Percentiles rank a stretch among this genome's conserved stretches.
These are phyloP conservation scores for Plasmodium relictum DNA, from an alignment of 169 alveolate genomes.

Conservation along the genomic window DNA sequence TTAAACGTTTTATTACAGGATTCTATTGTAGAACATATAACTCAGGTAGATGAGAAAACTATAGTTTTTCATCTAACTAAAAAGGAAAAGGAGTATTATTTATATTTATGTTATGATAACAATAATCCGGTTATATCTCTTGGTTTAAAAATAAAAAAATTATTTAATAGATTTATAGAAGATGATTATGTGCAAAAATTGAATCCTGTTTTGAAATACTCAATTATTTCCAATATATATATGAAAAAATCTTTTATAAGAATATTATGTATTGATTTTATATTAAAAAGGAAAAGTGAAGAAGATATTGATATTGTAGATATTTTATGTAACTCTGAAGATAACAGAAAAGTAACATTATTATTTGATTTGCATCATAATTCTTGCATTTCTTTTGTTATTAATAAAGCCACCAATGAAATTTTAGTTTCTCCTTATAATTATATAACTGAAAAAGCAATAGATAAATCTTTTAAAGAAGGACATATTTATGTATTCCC, in stretches of 20 bases:
- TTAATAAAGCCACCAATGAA: slow-evolving; percentile 69
- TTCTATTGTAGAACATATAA: slow-evolving; percentile 67
- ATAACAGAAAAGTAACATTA: slow-evolving; percentile 62
- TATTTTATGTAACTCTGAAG: slow-evolving; percentile 15
- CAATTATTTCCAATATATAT: slow-evolving; percentile 58
- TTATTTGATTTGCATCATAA: slow-evolving; percentile 68
- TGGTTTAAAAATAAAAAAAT: slow-evolving; percentile 66
- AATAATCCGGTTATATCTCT: slow-evolving; percentile 67
- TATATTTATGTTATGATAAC: slow-evolving; percentile 65
- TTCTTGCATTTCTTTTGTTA: slow-evolving; percentile 67
- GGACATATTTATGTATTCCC: slow-evolving; percentile 69
- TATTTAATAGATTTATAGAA: slow-evolving; percentile 73
- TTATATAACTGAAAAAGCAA: slow-evolving; percentile 68
- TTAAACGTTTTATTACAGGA: slow-evolving; percentile 44
- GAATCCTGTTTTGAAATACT: slow-evolving; percentile 71
- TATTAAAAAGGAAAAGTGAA: slow-evolving; percentile 54
- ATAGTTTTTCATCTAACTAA: slow-evolving; percentile 63
- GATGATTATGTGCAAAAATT: slow-evolving; percentile 75
- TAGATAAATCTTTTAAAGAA: slow-evolving; percentile 70
- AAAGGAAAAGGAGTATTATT: slow-evolving; percentile 51
- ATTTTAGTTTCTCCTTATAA: slow-evolving; percentile 72
- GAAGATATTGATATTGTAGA: slow-evolving; percentile 71
- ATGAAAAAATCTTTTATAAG: slow-evolving; percentile 55
- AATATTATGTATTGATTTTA: slow-evolving; percentile 75
- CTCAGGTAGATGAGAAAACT: slow-evolving; percentile 55